Base-by-base conservation (phyloP, 2,329 filamentous ascomycete species). In the Podosphaera xanthii region DNA sequence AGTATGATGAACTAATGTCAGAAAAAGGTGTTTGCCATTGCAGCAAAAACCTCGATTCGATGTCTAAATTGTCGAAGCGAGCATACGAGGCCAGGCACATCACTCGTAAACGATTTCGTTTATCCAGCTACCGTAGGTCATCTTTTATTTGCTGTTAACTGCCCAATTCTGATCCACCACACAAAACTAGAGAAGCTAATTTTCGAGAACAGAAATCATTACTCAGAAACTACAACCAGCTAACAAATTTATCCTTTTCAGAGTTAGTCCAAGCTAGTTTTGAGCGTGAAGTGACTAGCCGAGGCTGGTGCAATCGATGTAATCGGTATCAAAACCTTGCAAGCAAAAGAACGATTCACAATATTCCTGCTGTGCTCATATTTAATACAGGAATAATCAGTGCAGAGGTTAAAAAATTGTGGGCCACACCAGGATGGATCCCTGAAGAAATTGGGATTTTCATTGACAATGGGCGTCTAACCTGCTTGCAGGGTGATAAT, bases 371-470 rank as follows among this genome's bases (percentile, higher is more conserved):
- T 38, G 87, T 96, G n/a, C 71, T 98, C 62, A 85, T 94, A 74
- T 77, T 98, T 34, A 96, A 96, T 68, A 86, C 88, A 0, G 80
- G 87, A 9, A 83, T 86, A 48, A 81, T 77, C 4, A 83, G 74
- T 53, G 78, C 82, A 2, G 86, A 91, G 63, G 81, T 88, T 42
- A 83, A 84, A 65, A 78, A 85, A 61, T 76, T 95, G 14, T 98
- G 94, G 94, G 81, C 87, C 0, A 87, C 83, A 10, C 87, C 87
- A 0, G 87, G 87, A 14, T 98, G 91, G 84, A 75, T 98, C 10
- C 92, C 92, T 0, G 86, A 92, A 67, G 89, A 97, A 69, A 90
- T 98, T 66, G 92, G 92, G 44, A 81, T 98, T 67, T 87, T 94
- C 60, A 81, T 95, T 60, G 87, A 94, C 61, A 81, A 87, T 66